Evolutionary conservation across 371 early-diverging fungal genomes (phyloP).

Genomic region (Lichtheimia hyalospora): DNA sequence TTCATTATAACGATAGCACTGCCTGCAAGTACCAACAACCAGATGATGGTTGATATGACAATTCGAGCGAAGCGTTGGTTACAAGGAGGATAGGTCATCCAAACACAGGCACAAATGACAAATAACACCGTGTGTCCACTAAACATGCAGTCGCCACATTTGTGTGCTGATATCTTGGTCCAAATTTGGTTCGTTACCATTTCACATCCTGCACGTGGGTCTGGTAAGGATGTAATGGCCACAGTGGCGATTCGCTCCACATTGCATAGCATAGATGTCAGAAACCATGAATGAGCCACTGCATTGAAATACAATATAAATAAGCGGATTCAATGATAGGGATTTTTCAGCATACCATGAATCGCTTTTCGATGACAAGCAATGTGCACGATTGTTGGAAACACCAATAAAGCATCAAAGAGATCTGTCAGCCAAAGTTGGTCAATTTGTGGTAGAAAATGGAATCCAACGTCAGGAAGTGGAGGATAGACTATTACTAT

Average conservation of each 20-base stretch:
- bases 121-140: constrained; percentile 8
- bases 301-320: not conserved
- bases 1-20: constrained; percentile 7
- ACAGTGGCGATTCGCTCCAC: constrained; percentile 5
- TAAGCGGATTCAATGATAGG: not conserved
- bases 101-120: constrained; percentile 9
- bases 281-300: constrained; percentile 4
- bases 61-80: not conserved
- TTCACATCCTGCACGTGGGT: constrained; percentile 8
- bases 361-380: not conserved
- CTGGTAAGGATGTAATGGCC: constrained; percentile 2
- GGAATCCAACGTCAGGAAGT: constrained; percentile 3
- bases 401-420: constrained; percentile 2
- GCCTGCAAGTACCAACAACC: not conserved
- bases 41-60: not conserved
- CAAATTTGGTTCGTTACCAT: constrained; percentile 3
- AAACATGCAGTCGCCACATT: constrained; percentile 14
- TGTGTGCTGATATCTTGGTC: constrained; percentile 4
- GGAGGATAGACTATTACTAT: not conserved
- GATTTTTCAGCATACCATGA: too few relatives aligned
- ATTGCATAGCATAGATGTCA: constrained; percentile 11
- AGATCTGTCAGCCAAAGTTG: constrained; percentile 4
- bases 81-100: constrained; percentile 2
- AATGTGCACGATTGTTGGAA: not conserved
- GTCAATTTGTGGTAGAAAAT: not conserved